Evolutionary conservation across 805 yeast species (phyloP), one percentile per base, ranked within the genome.

Genomic region (Cyberlindnera samutprakarnensis): DNA sequence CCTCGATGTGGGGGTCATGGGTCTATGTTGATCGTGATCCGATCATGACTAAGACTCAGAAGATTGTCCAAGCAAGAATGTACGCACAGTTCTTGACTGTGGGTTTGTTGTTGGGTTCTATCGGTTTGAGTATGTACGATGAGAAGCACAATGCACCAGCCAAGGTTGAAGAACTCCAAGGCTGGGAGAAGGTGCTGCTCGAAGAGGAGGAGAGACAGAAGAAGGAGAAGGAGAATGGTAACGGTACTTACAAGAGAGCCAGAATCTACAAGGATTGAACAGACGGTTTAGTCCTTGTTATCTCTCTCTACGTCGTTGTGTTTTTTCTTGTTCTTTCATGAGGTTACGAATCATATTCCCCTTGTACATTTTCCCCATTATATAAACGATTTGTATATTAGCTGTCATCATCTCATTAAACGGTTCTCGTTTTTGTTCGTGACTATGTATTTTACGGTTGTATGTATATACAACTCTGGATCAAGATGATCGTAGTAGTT

Each of bases 11-110:
- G 44, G 94, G 87, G 1, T 79, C 94, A 5, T 85, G 90, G 85
- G 71, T 59, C 28, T 48, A 62, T 27, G 85, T 82, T 32, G 77
- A 82, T 60, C 72, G 69, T 45, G 95, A 85, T 54, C 78, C 75
- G 42, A 62, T 76, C 53, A 70, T 85, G 79, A 72, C 84, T 33
- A 70, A 66, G 42, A 61, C 92, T 5, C 94, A 85, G 61, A 85
- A 82, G 56, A 73, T 82, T 30, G 92, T 81, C 21, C 88, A 80
- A 53, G 94, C 94, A 20, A 77, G 94, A 71, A 84, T 84, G 82
- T 84, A 84, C 53, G 94, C 94, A 9, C 94, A 85, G 57, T 83
- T 80, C 42, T 59, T 82, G 33, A 81, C 94, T 2, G 87, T 85
- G 33, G 70, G 70, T 9, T 60, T 84, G 39, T 60, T 84, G 42